Evolutionary conservation across 2,329 filamentous ascomycete genomes (phyloP), one percentile per base, ranked within the genome.

Genomic region (Scedosporium minutisporum): DNA sequence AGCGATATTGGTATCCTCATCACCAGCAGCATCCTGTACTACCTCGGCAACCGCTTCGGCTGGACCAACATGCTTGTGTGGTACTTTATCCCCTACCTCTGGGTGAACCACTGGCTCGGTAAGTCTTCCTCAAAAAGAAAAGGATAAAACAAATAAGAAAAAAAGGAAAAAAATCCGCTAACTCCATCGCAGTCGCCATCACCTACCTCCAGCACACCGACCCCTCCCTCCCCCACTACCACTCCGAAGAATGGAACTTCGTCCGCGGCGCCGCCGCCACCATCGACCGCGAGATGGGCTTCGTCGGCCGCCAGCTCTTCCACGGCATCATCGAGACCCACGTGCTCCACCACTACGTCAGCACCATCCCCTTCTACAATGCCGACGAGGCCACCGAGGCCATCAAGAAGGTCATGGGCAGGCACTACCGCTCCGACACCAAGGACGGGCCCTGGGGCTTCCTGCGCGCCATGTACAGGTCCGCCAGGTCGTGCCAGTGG

Each of bases 71-170:
- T 97, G 74, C 78, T 90, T 64, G 89, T 99, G 66, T 97, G 95
- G 93, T 99, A 99, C 79, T 87, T 93, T 71, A 73, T 96, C 64
- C 95, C 95, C 44, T 99, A 97, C 76, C 82, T 97, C 65, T 97
- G 93, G 93, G 93, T 97, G 63, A 96, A 97, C 85, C 92, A 97
- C 85, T 97, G 93, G 93, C 89, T 97, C 63, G 90, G 91, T 95
- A 87, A 83, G 90, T 83, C 9, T 41, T 38, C 25, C 14, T 10
- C 44, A 29, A 29, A 23, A 16, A 12, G 27, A 41, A 38, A 51
- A 48, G 12, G 12, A 48, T 23, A 42, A 41, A 46, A 27, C 5
- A 27, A 5, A 27, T 3, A 27, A 27, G 25, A 33, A 7, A 33
- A 33, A 2, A 33, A 33, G 29, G 1, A 38, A 38, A 38, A 4